Conservation (phyloP, 768 basidiomycete species). For the Hygrophorus russula region DNA sequence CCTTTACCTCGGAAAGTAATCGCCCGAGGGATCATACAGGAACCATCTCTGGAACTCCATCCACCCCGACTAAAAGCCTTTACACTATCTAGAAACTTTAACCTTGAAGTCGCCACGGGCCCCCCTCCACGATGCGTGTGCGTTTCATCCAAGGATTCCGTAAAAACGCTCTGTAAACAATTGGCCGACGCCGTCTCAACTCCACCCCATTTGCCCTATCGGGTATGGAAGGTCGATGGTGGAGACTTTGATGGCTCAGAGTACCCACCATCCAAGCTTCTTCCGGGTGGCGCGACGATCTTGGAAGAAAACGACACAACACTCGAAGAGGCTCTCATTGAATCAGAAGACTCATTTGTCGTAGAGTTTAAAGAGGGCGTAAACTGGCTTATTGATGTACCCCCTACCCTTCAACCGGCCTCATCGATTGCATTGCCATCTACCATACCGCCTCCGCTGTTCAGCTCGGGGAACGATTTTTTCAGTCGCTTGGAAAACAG, state of each 20-base stretch:
- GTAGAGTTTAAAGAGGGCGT: constrained; percentile 61
- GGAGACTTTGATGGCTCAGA: constrained; percentile 26
- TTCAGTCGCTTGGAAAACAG: constrained; percentile 33
- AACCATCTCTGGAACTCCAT: constrained; percentile 55
- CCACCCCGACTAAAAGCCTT: constrained; percentile 56
- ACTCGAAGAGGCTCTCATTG: constrained; percentile 47
- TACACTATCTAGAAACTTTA: constrained; percentile 26
- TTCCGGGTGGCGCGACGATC: constrained; percentile 24
- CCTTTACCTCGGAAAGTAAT: constrained; percentile 62
- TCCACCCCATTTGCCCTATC: constrained; percentile 27
- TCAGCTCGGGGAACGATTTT: constrained; percentile 42
- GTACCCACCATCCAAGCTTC: constrained; percentile 21
- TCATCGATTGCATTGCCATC: neutral
- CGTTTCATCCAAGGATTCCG: constrained; percentile 41
- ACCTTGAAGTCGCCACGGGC: constrained; percentile 13
- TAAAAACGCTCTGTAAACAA: constrained; percentile 28
- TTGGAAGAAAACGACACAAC: constrained; percentile 35
- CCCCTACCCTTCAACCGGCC: constrained; percentile 7
- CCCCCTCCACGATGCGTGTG: constrained; percentile 25
- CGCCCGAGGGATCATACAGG: constrained; percentile 37
- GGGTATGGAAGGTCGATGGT: constrained; percentile 52
- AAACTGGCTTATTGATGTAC: constrained; percentile 43
- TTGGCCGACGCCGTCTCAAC: constrained; percentile 28
- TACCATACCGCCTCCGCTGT: constrained; percentile 35
- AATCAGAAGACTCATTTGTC: constrained; percentile 57